Percentiles rank a stretch among this genome's conserved stretches.
These are phyloP conservation scores for Clonostachys sp. DNA, from an alignment of 2,329 filamentous ascomycete genomes.

Conservation along the genomic window DNA sequence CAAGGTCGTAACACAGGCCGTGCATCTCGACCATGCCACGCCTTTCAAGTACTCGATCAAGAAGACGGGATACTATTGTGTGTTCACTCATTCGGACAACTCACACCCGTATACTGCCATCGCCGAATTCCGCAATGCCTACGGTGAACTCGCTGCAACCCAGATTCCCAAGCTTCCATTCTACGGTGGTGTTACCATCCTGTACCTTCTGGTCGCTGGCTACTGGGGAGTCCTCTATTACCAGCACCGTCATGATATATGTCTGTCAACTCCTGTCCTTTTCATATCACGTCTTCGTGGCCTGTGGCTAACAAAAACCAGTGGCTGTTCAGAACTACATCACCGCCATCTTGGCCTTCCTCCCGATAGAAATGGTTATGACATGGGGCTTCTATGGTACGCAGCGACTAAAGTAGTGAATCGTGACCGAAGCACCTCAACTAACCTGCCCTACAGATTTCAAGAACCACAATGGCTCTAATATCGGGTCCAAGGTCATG, in stretches of 20 bases:
- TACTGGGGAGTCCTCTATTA: slow-evolving; percentile 94
- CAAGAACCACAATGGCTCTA: slow-evolving; percentile 84
- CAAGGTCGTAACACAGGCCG: slow-evolving; percentile 71
- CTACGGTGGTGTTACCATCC: slow-evolving; percentile 89
- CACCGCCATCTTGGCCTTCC: slow-evolving; percentile 89
- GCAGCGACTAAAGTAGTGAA: slow-evolving; percentile 9
- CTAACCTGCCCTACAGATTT: slow-evolving; percentile 62
- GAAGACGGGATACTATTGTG: slow-evolving; percentile 94
- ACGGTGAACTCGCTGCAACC: slow-evolving; percentile 89
- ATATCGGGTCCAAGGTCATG: slow-evolving; percentile 75
- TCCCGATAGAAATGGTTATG: slow-evolving; percentile 94
- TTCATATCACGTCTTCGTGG: neutral
- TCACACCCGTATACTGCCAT: slow-evolving; percentile 70
- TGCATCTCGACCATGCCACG: slow-evolving; percentile 73
- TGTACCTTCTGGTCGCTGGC: slow-evolving; percentile 81
- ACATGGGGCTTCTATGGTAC: slow-evolving; percentile 96
- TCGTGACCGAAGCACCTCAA: neutral
- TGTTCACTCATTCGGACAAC: slow-evolving; percentile 71
- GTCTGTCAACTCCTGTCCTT: slow-evolving; percentile 36
- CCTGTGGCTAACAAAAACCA: slow-evolving; percentile 29
- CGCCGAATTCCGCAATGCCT: slow-evolving; percentile 91
- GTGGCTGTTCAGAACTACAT: slow-evolving; percentile 99
- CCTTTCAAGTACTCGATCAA: slow-evolving; percentile 78
- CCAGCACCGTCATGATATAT: slow-evolving; percentile 87
- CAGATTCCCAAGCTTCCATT: slow-evolving; percentile 97